phyloP scores from a whole-genome alignment of 768 basidiomycete species.

The Rhodotorula taiwanensis region DNA sequence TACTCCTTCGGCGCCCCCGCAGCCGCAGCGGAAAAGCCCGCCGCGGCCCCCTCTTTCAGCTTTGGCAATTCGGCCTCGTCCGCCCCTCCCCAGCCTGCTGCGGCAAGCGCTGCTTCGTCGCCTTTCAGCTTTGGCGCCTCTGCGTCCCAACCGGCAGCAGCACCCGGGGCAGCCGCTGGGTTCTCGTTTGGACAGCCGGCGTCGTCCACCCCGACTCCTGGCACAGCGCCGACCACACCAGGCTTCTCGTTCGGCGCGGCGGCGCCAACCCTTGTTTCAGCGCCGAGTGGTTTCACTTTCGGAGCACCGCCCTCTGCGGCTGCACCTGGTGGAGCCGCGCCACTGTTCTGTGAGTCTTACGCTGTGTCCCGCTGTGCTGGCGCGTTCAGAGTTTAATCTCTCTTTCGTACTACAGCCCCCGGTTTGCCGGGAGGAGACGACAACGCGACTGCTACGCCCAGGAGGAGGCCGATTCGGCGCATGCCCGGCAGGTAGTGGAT shows the following conservation, averaged over 20 bases:
- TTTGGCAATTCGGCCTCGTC: neutral
- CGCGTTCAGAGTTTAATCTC: neutral
- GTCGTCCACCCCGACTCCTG: neutral
- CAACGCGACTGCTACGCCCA: neutral
- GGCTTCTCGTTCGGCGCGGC: slow-evolving; percentile 1
- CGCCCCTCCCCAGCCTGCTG: neutral
- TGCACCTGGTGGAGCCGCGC: neutral
- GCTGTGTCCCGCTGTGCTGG: no score
- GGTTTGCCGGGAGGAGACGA: neutral
- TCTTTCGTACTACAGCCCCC: neutral
- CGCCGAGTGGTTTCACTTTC: neutral
- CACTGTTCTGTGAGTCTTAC: slow-evolving; percentile 1
- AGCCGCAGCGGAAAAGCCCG: neutral
- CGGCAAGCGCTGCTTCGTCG: neutral
- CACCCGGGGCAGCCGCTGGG: neutral
- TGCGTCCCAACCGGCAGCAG: neutral
- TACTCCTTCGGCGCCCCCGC: neutral
- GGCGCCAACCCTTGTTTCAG: neutral
- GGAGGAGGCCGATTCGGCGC: neutral
- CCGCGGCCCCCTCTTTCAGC: neutral
- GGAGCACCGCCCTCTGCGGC: neutral
- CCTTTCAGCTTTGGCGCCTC: neutral
- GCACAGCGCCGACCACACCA: neutral
- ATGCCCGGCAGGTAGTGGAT: neutral
- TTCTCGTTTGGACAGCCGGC: neutral